Evolutionary conservation across 352 stramenopile genomes (phyloP).

Genomic region (Pythium rhizo-oryzae): DNA sequence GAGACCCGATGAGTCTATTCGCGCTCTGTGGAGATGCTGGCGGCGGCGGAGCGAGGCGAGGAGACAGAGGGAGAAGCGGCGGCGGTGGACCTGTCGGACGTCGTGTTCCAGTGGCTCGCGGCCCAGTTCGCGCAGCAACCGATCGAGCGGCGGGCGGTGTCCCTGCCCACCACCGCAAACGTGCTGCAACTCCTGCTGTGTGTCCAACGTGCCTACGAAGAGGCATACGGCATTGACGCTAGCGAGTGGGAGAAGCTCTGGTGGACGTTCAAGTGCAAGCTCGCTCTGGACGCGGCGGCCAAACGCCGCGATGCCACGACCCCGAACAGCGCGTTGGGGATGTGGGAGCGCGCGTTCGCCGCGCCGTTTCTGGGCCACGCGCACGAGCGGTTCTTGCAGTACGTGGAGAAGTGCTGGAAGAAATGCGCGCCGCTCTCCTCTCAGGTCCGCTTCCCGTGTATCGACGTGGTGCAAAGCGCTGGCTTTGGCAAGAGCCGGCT

Average conservation of each 20-base stretch:
- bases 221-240: not conserved
- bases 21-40: too few species aligned
- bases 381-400: not conserved
- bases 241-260: not conserved
- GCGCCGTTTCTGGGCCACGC: not conserved
- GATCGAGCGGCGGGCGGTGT: too few species aligned
- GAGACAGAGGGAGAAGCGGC: too few species aligned
- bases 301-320: not conserved
- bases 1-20: too few species aligned
- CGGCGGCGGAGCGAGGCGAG: too few species aligned
- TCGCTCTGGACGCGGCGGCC: too few species aligned
- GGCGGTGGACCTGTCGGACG: slow-evolving; percentile 9
- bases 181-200: too few species aligned
- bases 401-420: not conserved
- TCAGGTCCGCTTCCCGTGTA: slow-evolving; percentile 1
- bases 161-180: too few species aligned
- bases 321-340: not conserved
- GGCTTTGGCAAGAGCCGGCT: slow-evolving; percentile 27
- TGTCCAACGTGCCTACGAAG: too few species aligned
- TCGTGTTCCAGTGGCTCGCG: slow-evolving; percentile 7
- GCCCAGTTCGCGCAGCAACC: too few species aligned
- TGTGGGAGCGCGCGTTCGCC: not conserved
- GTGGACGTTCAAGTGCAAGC: not conserved
- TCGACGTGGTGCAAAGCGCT: slow-evolving; percentile 16
- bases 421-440: not conserved